Percentiles rank a stretch among this genome's conserved stretches.
Evolutionary conservation across 352 stramenopile genomes (phyloP).

Genomic region (Blastocystis sp.): DNA sequence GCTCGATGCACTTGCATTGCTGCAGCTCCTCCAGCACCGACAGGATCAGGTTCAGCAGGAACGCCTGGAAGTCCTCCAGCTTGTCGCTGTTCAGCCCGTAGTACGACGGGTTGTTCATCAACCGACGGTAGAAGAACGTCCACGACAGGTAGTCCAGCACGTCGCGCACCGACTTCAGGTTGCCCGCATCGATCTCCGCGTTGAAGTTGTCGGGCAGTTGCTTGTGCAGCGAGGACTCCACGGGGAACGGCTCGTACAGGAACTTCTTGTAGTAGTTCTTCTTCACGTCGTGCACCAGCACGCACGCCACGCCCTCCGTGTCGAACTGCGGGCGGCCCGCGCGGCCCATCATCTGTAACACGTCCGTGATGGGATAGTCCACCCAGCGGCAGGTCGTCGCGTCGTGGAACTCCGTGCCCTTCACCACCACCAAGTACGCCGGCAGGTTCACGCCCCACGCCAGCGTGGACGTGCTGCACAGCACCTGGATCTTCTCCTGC

Average conservation of each 20-base stretch:
- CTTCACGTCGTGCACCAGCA: conserved; percentile 93
- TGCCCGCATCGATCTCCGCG: conserved; percentile 88
- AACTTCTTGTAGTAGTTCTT: conserved; percentile 98
- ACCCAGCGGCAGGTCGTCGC: conserved; percentile 87
- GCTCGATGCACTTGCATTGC: conserved; percentile 80
- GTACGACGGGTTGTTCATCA: conserved; percentile 91
- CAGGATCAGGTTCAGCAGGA: conserved; percentile 82
- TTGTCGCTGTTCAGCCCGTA: conserved; percentile 84
- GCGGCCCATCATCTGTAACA: conserved; percentile 97
- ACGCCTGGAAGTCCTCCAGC: conserved; percentile 77
- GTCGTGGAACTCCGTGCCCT: conserved; percentile 96
- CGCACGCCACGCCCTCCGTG: conserved; percentile 87
- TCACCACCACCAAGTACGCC: conserved; percentile 92
- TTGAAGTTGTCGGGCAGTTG: conserved; percentile 90
- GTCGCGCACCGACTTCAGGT: conserved; percentile 83
- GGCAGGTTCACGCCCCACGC: conserved; percentile 84
- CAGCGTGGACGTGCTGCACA: conserved; percentile 87
- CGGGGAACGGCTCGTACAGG: conserved; percentile 91
- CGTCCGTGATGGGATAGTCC: conserved; percentile 93
- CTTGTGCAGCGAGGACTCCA: conserved; percentile 89
- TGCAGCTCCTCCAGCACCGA: conserved; percentile 81
- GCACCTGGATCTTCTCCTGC: conserved; percentile 87
- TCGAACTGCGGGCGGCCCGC: conserved; percentile 87
- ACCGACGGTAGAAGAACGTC: conserved; percentile 92
- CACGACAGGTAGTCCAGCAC: conserved; percentile 91